Evolutionary conservation across 2,329 filamentous ascomycete genomes (phyloP).

Genomic region (Fusarium verrucosum): DNA sequence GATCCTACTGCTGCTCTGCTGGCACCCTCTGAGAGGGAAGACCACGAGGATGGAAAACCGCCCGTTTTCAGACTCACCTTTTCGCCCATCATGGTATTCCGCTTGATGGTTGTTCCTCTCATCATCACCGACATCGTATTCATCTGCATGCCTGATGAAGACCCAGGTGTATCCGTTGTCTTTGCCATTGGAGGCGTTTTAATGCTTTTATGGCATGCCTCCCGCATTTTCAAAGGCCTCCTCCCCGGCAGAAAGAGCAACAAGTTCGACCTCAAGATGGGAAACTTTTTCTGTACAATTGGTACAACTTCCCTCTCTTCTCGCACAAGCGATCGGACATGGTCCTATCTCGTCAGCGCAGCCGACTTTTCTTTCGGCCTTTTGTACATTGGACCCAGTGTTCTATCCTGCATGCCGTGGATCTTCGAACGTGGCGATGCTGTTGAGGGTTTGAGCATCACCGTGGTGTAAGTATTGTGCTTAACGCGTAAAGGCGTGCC

Average conservation of each 20-base stretch:
- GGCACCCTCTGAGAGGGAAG: constrained; percentile 9
- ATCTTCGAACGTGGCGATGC: neutral
- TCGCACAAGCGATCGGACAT: neutral
- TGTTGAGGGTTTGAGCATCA: constrained; percentile 26
- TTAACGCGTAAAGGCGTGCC: too few species aligned
- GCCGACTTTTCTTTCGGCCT: constrained; percentile 32
- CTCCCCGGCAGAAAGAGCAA: constrained; percentile 12
- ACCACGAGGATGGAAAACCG: constrained; percentile 15
- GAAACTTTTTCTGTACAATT: constrained; percentile 33
- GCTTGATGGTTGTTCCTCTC: constrained; percentile 22
- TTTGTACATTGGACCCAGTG: constrained; percentile 31
- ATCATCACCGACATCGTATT: constrained; percentile 27
- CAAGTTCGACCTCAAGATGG: constrained; percentile 40
- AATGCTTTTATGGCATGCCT: constrained; percentile 22
- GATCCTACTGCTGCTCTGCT: constrained; percentile 31
- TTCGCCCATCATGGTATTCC: constrained; percentile 28
- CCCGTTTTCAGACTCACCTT: constrained; percentile 25
- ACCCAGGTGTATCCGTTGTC: neutral
- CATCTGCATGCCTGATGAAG: neutral
- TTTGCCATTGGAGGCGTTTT: constrained; percentile 27
- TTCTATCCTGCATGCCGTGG: constrained; percentile 10
- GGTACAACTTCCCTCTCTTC: constrained; percentile 8
- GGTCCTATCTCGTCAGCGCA: constrained; percentile 23
- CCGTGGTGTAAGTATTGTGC: constrained; percentile 30
- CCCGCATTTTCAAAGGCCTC: constrained; percentile 11